A percentile compares a stretch with the other conserved stretches of the same genome.
Conservation (phyloP, 495 filamentous ascomycete species). For the Daldinia concentrica region DNA sequence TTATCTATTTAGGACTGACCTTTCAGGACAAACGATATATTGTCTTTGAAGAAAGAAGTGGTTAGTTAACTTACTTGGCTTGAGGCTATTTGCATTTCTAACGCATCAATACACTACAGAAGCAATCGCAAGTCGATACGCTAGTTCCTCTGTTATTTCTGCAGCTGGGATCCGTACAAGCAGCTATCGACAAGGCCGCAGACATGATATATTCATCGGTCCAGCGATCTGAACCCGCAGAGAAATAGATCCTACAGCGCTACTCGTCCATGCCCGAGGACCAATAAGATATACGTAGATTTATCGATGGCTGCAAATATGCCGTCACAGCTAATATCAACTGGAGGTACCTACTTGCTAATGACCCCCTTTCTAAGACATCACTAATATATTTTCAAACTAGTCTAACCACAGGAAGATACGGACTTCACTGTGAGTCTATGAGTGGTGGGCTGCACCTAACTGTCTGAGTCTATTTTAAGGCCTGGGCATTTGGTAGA, state of each 20-base stretch:
- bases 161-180: slow-evolving; percentile 26
- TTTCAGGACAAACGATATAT: slow-evolving; percentile 21
- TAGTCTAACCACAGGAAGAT: slow-evolving; percentile 21
- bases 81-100: background rate
- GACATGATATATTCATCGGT: slow-evolving; percentile 31
- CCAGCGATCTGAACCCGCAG: slow-evolving; percentile 24
- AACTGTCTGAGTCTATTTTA: slow-evolving; percentile 3
- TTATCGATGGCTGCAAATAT: slow-evolving; percentile 40
- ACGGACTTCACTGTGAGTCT: slow-evolving; percentile 15
- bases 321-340: slow-evolving; percentile 40
- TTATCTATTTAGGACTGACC: background rate
- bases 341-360: slow-evolving; percentile 37
- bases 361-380: background rate
- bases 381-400: background rate
- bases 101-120: slow-evolving; percentile 25
- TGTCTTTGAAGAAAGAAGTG: slow-evolving; percentile 32
- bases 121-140: slow-evolving; percentile 19
- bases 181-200: slow-evolving; percentile 22
- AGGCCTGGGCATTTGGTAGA: background rate
- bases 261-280: slow-evolving; percentile 21
- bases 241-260: slow-evolving; percentile 15
- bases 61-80: slow-evolving; percentile 1
- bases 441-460: slow-evolving; percentile 22
- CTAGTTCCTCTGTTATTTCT: slow-evolving; percentile 28
- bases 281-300: slow-evolving; percentile 24